These are phyloP conservation scores for Penicillium tannophilum DNA, from an alignment of 495 filamentous ascomycete species.

Conservation along the genomic window DNA sequence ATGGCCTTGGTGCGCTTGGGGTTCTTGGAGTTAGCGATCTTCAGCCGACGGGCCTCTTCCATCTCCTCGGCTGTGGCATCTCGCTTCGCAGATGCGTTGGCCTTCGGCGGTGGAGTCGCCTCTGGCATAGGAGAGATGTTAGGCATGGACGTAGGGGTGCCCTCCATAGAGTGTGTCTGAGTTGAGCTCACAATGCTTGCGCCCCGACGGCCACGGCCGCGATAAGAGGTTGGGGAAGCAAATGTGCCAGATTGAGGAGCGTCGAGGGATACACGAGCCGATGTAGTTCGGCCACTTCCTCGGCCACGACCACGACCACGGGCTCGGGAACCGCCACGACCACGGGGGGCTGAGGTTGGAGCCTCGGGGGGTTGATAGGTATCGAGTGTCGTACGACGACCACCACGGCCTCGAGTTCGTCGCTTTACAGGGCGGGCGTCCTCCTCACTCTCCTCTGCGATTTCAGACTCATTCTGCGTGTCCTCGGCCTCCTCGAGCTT, in stretches of 20 bases:
- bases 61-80: conserved; percentile 29
- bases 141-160: conserved; percentile 12
- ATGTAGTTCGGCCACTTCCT: conserved; percentile 5
- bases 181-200: conserved; percentile 18
- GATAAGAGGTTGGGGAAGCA: conserved; percentile 17
- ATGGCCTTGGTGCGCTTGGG: conserved; percentile 51
- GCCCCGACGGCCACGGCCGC: conserved; percentile 30
- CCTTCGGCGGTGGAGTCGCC: conserved; percentile 7
- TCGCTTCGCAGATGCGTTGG: conserved; percentile 13
- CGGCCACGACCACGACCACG: conserved; percentile 37
- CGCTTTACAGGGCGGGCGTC: conserved; percentile 36
- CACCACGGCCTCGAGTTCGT: conserved; percentile 35
- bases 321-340: conserved; percentile 58
- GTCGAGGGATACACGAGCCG: conserved; percentile 7
- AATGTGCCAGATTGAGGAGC: conserved; percentile 11
- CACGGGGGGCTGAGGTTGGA: conserved; percentile 42
- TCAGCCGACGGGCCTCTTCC: conserved; percentile 38
- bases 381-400: conserved; percentile 32
- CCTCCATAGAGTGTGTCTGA: conserved; percentile 4
- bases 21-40: conserved; percentile 52
- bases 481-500: conserved; percentile 35
- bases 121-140: conserved; percentile 17
- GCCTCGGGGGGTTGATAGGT: conserved; percentile 21
- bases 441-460: conserved; percentile 25
- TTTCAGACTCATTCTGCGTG: conserved; percentile 24